Evolutionary conservation across 768 basidiomycete genomes (phyloP).

Genomic region (Leccinum disarticulatum): DNA sequence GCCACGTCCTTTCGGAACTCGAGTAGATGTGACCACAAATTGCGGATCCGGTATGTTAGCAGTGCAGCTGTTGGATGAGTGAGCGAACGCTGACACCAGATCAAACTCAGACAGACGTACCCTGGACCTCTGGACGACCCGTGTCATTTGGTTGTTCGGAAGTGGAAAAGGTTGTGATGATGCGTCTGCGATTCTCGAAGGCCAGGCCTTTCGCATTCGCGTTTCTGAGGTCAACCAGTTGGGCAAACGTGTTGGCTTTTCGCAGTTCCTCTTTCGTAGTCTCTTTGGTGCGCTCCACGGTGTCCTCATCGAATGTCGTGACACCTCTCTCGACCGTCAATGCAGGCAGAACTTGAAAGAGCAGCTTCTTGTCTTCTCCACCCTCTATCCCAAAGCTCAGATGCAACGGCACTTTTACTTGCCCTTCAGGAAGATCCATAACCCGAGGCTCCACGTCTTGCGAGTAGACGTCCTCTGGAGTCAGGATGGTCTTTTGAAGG

Average conservation of each 20-base stretch:
- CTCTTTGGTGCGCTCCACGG: constrained; percentile 22
- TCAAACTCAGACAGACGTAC: constrained; percentile 38
- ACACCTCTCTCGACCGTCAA: constrained; percentile 41
- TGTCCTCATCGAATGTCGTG: constrained; percentile 18
- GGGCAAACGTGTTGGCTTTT: constrained; percentile 60
- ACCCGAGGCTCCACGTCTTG: constrained; percentile 23
- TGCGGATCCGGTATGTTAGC: constrained; percentile 82
- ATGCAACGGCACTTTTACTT: constrained; percentile 49
- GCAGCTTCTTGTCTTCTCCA: constrained; percentile 49
- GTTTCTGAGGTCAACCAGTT: constrained; percentile 80
- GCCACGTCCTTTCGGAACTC: constrained; percentile 71
- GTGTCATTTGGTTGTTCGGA: constrained; percentile 67
- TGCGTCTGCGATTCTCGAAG: constrained; percentile 80
- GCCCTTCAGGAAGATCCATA: constrained; percentile 34
- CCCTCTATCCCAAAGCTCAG: constrained; percentile 65
- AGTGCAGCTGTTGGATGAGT: constrained; percentile 63
- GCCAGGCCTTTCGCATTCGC: constrained; percentile 85
- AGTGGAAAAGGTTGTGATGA: constrained; percentile 76
- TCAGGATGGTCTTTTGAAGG: constrained; percentile 63
- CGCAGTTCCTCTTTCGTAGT: constrained; percentile 36
- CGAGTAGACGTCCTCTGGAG: constrained; percentile 46
- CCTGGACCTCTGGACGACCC: constrained; percentile 88
- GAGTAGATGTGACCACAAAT: constrained; percentile 71
- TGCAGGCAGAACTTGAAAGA: constrained; percentile 68
- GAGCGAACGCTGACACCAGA: constrained; percentile 1